These are phyloP conservation scores for Pythium myriotylum DNA, from an alignment of 352 stramenopile species.

Conservation along the genomic window DNA sequence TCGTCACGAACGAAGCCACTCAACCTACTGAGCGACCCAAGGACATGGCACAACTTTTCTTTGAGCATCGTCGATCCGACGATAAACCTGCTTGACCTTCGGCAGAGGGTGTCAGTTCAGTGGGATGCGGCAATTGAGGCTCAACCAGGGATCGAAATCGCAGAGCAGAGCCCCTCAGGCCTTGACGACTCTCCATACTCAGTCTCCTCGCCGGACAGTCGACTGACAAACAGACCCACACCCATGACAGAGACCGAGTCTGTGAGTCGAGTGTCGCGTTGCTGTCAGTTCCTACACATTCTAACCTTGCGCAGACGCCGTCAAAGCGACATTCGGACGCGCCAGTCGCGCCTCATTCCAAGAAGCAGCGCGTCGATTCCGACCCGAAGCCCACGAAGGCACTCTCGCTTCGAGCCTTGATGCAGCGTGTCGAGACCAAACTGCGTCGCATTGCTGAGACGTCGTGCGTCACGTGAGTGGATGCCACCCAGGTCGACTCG, in stretches of 20 bases:
- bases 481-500: background rate
- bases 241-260: no score
- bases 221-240: no score
- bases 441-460: constrained; percentile 10
- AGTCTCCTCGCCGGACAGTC: no score
- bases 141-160: no score
- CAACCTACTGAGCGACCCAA: background rate
- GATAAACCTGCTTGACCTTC: background rate
- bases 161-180: no score
- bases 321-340: constrained; percentile 12
- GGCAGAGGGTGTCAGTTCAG: background rate
- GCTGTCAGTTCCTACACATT: no score
- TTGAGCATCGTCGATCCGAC: background rate
- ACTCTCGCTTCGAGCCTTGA: constrained; percentile 10
- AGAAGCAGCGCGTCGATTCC: constrained; percentile 14
- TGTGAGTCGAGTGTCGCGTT: background rate
- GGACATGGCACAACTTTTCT: background rate
- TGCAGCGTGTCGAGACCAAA: constrained; percentile 3
- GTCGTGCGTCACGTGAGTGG: constrained; percentile 23
- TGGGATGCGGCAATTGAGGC: no score
- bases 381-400: background rate
- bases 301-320: background rate
- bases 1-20: background rate
- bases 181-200: no score
- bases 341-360: background rate